These are phyloP conservation scores for Flagelloscypha sp. DNA, from an alignment of 768 basidiomycete species.

Conservation along the genomic window DNA sequence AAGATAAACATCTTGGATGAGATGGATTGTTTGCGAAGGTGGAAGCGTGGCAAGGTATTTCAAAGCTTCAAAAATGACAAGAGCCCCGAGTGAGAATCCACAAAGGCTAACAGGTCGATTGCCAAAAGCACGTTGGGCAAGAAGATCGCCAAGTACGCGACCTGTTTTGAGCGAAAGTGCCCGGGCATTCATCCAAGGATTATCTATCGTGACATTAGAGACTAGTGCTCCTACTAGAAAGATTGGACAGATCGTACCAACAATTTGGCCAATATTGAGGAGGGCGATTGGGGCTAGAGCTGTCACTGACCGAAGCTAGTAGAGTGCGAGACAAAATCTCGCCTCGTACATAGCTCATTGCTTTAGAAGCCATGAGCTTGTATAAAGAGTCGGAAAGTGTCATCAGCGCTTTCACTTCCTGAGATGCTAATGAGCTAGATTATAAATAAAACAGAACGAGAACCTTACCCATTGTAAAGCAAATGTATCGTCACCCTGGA, in stretches of 20 bases:
- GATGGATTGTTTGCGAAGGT: slow-evolving; percentile 33
- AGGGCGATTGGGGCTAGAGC: slow-evolving; percentile 43
- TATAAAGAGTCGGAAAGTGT: slow-evolving; percentile 39
- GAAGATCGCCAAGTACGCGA: slow-evolving; percentile 42
- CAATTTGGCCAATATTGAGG: slow-evolving; percentile 45
- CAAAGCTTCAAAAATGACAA: slow-evolving; percentile 51
- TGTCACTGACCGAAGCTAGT: slow-evolving; percentile 38
- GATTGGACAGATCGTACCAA: slow-evolving; percentile 27
- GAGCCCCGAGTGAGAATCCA: slow-evolving; percentile 50
- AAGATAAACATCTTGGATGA: slow-evolving; percentile 47
- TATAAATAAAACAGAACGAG: neutral
- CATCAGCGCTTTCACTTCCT: slow-evolving; percentile 51
- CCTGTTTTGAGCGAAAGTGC: slow-evolving; percentile 47
- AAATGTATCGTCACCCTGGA: slow-evolving; percentile 41
- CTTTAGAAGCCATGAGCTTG: slow-evolving; percentile 35
- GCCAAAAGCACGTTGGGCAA: slow-evolving; percentile 42
- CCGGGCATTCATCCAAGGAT: slow-evolving; percentile 51
- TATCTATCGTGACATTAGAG: slow-evolving; percentile 27
- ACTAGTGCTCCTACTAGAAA: neutral
- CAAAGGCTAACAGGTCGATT: slow-evolving; percentile 44
- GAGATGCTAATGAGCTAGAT: slow-evolving; percentile 1
- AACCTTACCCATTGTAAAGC: slow-evolving; percentile 49
- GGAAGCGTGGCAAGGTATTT: slow-evolving; percentile 36
- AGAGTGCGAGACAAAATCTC: slow-evolving; percentile 44
- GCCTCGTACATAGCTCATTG: slow-evolving; percentile 41